phyloP scores from a whole-genome alignment of 208 protist genomes.

The Balamuthia mandrillaris region DNA sequence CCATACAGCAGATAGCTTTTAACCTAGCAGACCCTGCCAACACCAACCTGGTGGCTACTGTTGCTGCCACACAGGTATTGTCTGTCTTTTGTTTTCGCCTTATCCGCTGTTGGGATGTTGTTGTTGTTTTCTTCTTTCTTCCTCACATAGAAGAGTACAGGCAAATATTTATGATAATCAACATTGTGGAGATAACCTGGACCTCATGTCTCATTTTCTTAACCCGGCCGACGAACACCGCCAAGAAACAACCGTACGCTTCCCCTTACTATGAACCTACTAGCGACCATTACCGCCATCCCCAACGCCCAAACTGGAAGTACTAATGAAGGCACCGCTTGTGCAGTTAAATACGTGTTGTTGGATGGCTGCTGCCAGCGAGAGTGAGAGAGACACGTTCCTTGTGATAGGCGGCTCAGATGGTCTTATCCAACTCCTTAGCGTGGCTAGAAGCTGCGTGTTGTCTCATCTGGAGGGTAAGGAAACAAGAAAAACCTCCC shows the following conservation, averaged over 20 bases:
- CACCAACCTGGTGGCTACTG: slow-evolving; percentile 14
- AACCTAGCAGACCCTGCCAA: slow-evolving; percentile 9
- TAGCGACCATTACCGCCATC: too few species aligned
- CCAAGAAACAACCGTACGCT: too few species aligned
- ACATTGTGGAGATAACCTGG: neutral
- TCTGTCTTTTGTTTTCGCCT: neutral
- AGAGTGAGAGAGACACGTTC: slow-evolving; percentile 8
- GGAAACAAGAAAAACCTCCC: too few species aligned
- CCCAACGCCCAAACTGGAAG: too few species aligned
- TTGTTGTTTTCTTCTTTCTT: too few species aligned
- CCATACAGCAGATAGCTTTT: slow-evolving; percentile 32
- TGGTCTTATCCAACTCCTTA: slow-evolving; percentile 5
- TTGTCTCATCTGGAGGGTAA: neutral
- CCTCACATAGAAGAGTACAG: neutral
- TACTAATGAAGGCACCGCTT: too few species aligned
- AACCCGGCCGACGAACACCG: neutral
- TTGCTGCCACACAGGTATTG: neutral
- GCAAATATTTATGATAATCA: slow-evolving; percentile 35
- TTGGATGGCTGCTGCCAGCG: neutral
- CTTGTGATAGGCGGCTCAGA: neutral
- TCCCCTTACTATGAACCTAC: too few species aligned
- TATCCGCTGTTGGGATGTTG: too few species aligned
- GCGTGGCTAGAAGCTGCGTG: neutral
- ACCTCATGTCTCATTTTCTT: slow-evolving; percentile 17
- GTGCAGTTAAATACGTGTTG: slow-evolving; percentile 14